Base-by-base conservation (phyloP, 129 eudicot species). In the Scalesia atractyloides region DNA sequence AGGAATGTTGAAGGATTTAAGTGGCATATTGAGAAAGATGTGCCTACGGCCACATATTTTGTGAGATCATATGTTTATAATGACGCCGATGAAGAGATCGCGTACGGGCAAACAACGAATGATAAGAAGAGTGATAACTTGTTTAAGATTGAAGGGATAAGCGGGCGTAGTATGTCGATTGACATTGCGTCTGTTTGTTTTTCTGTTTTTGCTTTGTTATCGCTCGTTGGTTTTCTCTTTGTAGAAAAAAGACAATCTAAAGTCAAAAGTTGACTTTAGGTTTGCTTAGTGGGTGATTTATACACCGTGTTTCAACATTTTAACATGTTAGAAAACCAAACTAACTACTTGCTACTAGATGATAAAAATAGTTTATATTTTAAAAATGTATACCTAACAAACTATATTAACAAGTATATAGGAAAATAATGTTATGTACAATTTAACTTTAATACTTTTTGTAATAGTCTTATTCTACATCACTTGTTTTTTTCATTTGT, bases 101-200 rank as follows among this genome's bases (percentile, higher is more conserved):
- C 76, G 39, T 82, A 72, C 4, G 85, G 86, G 49, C 82, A 82
- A 73, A 82, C 79, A 18, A 82, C 79, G 7, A 39, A 82, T 1
- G 46, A 24, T 66, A 73, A 67, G 69, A 82, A 82, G 79, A 82
- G 17, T 2, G 58, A 39, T 18, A 77, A 73, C 73, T 56, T 77
- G 44, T 82, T 82, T 54, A 76, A 47, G 75, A 47, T 82, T 37
- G 74, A 78, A 82, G 86, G 80, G 37, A 54, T 82, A 18, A 82
- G 78, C 16, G 83, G 83, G 1, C 76, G 77, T 30, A 76, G 68
- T 72, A 24, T 17, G 39, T 82, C 82, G 15, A 22, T 82, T 5
- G 82, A 77, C 52, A 73, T 82, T 33, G 79, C 86, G 41, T 77
- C 86, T 18, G 43, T 53, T 72, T 82, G 82, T 74, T 82, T 82